phyloP scores from a whole-genome alignment of 2,329 filamentous ascomycete genomes.

The Clonostachys rosea region DNA sequence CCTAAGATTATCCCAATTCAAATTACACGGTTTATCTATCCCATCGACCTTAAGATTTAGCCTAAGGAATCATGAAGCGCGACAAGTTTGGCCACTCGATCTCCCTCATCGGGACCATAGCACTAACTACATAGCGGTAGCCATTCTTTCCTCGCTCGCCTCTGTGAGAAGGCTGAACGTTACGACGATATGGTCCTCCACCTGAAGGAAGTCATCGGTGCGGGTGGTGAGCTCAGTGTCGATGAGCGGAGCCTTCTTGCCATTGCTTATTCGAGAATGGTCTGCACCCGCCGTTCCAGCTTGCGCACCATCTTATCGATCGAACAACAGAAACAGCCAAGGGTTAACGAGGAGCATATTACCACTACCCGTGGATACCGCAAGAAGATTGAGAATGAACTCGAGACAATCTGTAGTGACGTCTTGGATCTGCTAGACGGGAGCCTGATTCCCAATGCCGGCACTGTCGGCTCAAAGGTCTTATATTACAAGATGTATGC shows the following conservation, averaged over 20 bases:
- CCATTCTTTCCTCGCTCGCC: conserved; percentile 99
- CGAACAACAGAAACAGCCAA: conserved; percentile 99
- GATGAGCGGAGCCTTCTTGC: conserved; percentile 99
- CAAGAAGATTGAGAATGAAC: conserved; percentile 95
- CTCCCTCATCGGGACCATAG: too few species aligned
- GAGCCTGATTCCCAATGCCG: conserved; percentile 89
- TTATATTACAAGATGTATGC: conserved; percentile 99
- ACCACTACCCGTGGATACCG: conserved; percentile 93
- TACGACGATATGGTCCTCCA: conserved; percentile 99
- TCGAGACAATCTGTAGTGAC: conserved; percentile 97
- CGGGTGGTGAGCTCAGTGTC: conserved; percentile 75
- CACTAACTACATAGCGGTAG: conserved; percentile 35
- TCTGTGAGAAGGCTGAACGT: conserved; percentile 99
- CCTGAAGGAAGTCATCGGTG: conserved; percentile 99
- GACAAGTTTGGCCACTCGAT: too few species aligned
- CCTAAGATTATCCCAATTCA: too few species aligned
- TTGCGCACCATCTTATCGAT: conserved; percentile 99
- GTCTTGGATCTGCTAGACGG: conserved; percentile 92
- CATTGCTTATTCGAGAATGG: conserved; percentile 99
- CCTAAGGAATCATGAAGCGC: too few species aligned
- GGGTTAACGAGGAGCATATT: conserved; percentile 95
- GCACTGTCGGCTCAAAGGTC: conserved; percentile 97
- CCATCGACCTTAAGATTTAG: too few species aligned
- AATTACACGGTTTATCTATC: too few species aligned
- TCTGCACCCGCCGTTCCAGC: conserved; percentile 94